Evolutionary conservation across 169 alveolate species (phyloP), one percentile per base, ranked within the genome.

Genomic region (Cryptosporidium bovis): DNA sequence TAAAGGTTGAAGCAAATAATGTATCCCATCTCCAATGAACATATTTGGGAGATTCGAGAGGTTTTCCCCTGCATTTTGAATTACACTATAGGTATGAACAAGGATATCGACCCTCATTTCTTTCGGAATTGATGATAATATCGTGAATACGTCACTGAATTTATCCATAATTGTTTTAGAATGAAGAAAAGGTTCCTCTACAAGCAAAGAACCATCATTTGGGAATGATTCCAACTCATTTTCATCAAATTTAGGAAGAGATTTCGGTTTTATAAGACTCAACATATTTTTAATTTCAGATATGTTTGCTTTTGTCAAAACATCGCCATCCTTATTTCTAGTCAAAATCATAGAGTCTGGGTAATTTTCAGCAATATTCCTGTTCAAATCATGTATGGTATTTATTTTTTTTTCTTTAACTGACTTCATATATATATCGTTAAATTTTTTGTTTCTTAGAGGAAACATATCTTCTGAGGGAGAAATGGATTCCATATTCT

Each of bases 391-490:
- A 20, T 20, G 40, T 34, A 56, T 60, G 40, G 27, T 66, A 15
- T 3, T 2, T 15, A 77, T 60, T 13, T 77, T 50, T 18, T 60
- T 60, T 24, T 58, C 71, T 48, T 77, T 62, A 8, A 77, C 64
- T 44, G 77, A 60, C 40, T 77, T 77, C 71, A 77, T 34, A 60
- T 60, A 77, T 31, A 77, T 44, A 48, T 40, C 51, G 27, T 77
- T 77, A 4, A 77, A 27, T 7, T 77, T 60, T 62, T 77, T 77
- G 51, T 60, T 60, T 60, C 64, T 36, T 5, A 77, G 64, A 27
- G 87, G 87, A 20, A 77, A 56, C 10, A 77, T 77, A 27, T 77
- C 87, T 24, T 77, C 51, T 40, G 87, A 58, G n/a, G 87, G 87
- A 24, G 87, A 77, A 18, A 77, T 8, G 12, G 62, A 62, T 24